Evolutionary conservation across 1,139 yeast species (phyloP).

Genomic region (Protomyces inundatus): DNA sequence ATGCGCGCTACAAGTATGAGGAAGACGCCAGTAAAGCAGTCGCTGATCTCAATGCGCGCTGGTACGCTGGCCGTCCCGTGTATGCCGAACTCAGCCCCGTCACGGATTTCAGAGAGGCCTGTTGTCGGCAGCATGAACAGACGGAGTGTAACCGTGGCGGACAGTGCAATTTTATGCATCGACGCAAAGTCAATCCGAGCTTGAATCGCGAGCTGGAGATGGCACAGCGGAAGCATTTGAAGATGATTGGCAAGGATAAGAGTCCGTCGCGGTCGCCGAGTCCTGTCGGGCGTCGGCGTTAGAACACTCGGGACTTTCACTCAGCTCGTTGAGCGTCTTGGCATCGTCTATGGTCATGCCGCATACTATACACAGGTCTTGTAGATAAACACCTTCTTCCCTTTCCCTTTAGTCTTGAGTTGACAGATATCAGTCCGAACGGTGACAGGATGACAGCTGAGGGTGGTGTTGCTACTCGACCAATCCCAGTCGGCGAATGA

Average conservation of each 20-base stretch:
- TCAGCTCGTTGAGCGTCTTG: too few species aligned
- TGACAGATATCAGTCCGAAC: too few species aligned
- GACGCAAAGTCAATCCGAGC: slow-evolving; percentile 51
- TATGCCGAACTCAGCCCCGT: slow-evolving; percentile 80
- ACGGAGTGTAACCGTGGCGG: slow-evolving; percentile 68
- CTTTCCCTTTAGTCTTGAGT: background rate
- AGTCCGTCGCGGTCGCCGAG: slow-evolving; percentile 28
- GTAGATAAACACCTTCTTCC: background rate
- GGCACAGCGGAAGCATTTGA: slow-evolving; percentile 39
- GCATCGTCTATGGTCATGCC: too few species aligned
- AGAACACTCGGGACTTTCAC: background rate
- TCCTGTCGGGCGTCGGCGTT: slow-evolving; percentile 18
- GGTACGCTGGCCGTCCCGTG: slow-evolving; percentile 78
- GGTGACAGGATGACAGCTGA: too few species aligned
- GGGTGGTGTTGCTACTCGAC: too few species aligned
- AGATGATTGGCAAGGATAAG: slow-evolving; percentile 32
- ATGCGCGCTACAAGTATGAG: slow-evolving; percentile 54
- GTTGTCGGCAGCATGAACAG: slow-evolving; percentile 65
- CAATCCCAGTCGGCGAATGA: too few species aligned
- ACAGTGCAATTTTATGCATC: slow-evolving; percentile 82
- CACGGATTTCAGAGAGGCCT: slow-evolving; percentile 62
- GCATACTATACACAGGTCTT: background rate
- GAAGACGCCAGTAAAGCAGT: slow-evolving; percentile 60
- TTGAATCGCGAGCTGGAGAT: slow-evolving; percentile 44
- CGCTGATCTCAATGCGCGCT: slow-evolving; percentile 61